Percentiles rank a stretch among this genome's conserved stretches.
Evolutionary conservation across 805 yeast species (phyloP).

Genomic region (Grigorovia transvaalensis): DNA sequence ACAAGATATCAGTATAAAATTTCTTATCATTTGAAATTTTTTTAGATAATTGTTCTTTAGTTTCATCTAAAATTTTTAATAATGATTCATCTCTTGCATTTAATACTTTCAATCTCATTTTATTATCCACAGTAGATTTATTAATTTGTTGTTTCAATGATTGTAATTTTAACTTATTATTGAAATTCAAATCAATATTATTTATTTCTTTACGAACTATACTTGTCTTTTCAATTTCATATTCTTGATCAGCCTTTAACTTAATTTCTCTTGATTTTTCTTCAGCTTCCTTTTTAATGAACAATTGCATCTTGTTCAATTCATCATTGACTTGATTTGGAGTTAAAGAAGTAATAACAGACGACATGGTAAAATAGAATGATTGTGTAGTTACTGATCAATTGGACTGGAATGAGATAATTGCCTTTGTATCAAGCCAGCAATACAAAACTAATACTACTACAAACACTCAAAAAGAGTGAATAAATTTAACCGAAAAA

Average conservation of each 20-base stretch:
- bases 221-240: conserved; percentile 93
- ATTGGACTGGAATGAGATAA: background rate
- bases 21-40: conserved; percentile 42
- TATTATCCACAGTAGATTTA: conserved; percentile 90
- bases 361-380: conserved; percentile 24
- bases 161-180: conserved; percentile 80
- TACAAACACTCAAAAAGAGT: no score
- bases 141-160: conserved; percentile 89
- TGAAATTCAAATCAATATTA: conserved; percentile 71
- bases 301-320: conserved; percentile 94
- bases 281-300: conserved; percentile 97
- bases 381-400: background rate
- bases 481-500: no score
- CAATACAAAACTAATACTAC: background rate
- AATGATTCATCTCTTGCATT: conserved; percentile 77
- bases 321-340: conserved; percentile 76
- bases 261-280: conserved; percentile 95
- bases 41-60: conserved; percentile 48
- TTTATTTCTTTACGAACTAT: conserved; percentile 89
- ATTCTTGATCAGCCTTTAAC: conserved; percentile 96
- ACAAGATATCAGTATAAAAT: conserved; percentile 59
- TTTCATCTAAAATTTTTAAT: conserved; percentile 59
- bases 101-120: conserved; percentile 84
- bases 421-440: no score
- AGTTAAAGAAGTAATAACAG: conserved; percentile 28